These are phyloP conservation scores for Neophaeococcomyces mojaviensis DNA, from an alignment of 2,329 filamentous ascomycete species.

Conservation along the genomic window DNA sequence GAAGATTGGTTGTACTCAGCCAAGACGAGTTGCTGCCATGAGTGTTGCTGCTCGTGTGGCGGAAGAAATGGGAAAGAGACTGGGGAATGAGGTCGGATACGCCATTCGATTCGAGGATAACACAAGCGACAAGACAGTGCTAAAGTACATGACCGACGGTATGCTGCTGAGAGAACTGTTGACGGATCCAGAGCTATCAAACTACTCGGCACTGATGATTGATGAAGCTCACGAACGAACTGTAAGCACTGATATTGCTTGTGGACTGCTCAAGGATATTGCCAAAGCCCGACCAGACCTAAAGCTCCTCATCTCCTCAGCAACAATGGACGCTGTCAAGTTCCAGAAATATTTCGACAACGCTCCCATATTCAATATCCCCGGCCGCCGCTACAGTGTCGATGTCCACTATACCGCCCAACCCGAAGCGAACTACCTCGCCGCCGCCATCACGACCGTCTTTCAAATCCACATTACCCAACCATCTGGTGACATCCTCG, in stretches of 20 bases:
- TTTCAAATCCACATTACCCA: slow-evolving; percentile 93
- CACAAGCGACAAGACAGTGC: slow-evolving; percentile 79
- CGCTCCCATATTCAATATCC: slow-evolving; percentile 89
- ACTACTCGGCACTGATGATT: slow-evolving; percentile 86
- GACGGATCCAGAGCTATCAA: slow-evolving; percentile 73
- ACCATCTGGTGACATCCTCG: slow-evolving; percentile 76
- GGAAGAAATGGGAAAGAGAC: slow-evolving; percentile 82
- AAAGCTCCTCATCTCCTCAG: slow-evolving; percentile 85
- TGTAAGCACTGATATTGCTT: slow-evolving; percentile 79
- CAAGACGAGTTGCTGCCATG: slow-evolving; percentile 92
- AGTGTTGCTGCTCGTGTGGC: slow-evolving; percentile 93
- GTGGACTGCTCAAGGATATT: slow-evolving; percentile 83
- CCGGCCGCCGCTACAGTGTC: slow-evolving; percentile 79
- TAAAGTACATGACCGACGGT: slow-evolving; percentile 97
- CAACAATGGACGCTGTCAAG: slow-evolving; percentile 88
- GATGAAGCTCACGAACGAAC: slow-evolving; percentile 96
- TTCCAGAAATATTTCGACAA: slow-evolving; percentile 89
- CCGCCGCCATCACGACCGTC: slow-evolving; percentile 82
- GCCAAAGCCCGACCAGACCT: slow-evolving; percentile 74
- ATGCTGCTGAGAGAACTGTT: slow-evolving; percentile 87
- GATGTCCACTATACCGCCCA: slow-evolving; percentile 85
- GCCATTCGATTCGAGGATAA: slow-evolving; percentile 91
- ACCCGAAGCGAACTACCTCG: slow-evolving; percentile 89
- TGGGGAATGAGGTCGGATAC: slow-evolving; percentile 90
- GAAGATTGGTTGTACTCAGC: slow-evolving; percentile 90